These are phyloP conservation scores for Cochliopodium minus DNA, from an alignment of 208 protist species.

Conservation along the genomic window DNA sequence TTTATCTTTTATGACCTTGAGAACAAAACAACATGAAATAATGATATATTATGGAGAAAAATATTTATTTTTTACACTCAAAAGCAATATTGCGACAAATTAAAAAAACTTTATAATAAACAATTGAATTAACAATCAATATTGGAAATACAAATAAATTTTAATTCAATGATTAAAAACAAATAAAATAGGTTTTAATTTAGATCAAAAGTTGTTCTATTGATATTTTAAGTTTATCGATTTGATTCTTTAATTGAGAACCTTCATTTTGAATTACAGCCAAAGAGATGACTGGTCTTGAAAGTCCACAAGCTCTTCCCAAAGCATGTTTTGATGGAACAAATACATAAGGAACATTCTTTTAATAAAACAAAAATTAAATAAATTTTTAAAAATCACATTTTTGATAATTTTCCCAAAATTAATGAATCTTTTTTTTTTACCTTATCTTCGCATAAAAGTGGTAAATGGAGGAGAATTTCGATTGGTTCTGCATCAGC, in stretches of 20 bases:
- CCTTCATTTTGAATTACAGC: slow-evolving; percentile 78
- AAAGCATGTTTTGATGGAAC: slow-evolving; percentile 91
- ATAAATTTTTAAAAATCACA: slow-evolving; percentile 8
- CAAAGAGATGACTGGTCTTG: slow-evolving; percentile 82
- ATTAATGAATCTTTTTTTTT: neutral
- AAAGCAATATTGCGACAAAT: too few relatives aligned
- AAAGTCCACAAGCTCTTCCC: slow-evolving; percentile 91
- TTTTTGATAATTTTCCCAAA: slow-evolving; percentile 3
- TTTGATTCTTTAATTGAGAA: slow-evolving; percentile 80
- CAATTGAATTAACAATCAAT: too few relatives aligned
- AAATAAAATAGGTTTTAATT: neutral
- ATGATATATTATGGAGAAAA: too few relatives aligned
- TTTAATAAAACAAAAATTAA: too few relatives aligned
- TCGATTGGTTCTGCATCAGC: slow-evolving; percentile 98
- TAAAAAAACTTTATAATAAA: too few relatives aligned
- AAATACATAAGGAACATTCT: slow-evolving; percentile 98
- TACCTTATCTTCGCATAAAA: slow-evolving; percentile 98
- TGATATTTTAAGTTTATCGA: slow-evolving; percentile 77
- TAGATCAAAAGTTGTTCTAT: slow-evolving; percentile 6
- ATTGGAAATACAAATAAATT: too few relatives aligned
- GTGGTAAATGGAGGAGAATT: slow-evolving; percentile 97
- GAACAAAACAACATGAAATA: too few relatives aligned
- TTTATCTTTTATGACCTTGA: too few relatives aligned
- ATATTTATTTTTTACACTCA: too few relatives aligned
- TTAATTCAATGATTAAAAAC: too few relatives aligned